These are phyloP conservation scores for Fusarium austroafricanum DNA, from an alignment of 2,329 filamentous ascomycete genomes.

Conservation along the genomic window DNA sequence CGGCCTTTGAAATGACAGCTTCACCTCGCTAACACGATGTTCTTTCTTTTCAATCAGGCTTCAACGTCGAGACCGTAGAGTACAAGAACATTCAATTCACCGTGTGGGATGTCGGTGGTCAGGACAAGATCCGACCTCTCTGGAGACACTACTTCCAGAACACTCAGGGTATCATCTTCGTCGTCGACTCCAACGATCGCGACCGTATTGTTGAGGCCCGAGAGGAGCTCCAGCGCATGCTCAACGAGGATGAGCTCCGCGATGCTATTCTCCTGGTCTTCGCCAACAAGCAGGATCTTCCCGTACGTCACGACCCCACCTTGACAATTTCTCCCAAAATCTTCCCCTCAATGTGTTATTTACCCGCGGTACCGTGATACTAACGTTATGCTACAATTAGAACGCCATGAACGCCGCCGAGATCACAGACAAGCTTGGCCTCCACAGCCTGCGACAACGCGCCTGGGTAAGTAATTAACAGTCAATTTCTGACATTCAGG, in stretches of 20 bases:
- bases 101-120: conserved; percentile 99
- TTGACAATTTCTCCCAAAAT: conserved; percentile 17
- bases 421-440: conserved; percentile 99
- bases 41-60: conserved; percentile 67
- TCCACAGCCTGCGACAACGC: conserved; percentile 98
- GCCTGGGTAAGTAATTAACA: conserved; percentile 84
- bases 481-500: conserved; percentile 1
- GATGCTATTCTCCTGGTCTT: conserved; percentile 97
- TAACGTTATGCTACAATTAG: conserved; percentile 59
- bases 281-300: conserved; percentile 99
- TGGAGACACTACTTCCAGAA: conserved; percentile 99
- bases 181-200: conserved; percentile 98
- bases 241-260: conserved; percentile 98
- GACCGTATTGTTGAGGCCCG: conserved; percentile 97
- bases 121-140: conserved; percentile 99
- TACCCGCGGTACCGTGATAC: conserved; percentile 16
- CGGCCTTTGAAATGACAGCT: not conserved
- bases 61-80: conserved; percentile 99
- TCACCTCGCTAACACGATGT: conserved; percentile 38
- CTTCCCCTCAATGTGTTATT: conserved; percentile 4
- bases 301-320: conserved; percentile 70
- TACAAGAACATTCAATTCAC: conserved; percentile 99
- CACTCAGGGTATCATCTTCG: conserved; percentile 99
- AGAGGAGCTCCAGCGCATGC: conserved; percentile 96
- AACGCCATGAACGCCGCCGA: conserved; percentile 99